These are phyloP conservation scores for Lipomyces orientalis DNA, from an alignment of 805 yeast species.

Conservation along the genomic window DNA sequence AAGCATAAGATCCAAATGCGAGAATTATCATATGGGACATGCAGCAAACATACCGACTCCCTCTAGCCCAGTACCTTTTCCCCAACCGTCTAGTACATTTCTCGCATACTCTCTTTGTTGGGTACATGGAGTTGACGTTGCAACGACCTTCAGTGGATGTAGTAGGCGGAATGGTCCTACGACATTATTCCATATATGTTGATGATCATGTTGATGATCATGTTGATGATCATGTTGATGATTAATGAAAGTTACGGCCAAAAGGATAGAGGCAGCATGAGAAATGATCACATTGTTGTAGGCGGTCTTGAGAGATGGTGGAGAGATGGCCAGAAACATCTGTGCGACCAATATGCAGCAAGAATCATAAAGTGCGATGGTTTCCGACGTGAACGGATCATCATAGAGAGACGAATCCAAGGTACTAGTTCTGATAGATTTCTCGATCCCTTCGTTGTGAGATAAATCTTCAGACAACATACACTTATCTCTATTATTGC, in stretches of 20 bases:
- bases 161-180: conserved; percentile 7
- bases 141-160: conserved; percentile 5
- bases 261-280: conserved; percentile 7
- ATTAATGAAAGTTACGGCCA: conserved; percentile 4
- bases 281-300: conserved; percentile 5
- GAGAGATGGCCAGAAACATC: conserved; percentile 2
- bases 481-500: background rate
- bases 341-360: conserved; percentile 9
- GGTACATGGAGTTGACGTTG: conserved; percentile 6
- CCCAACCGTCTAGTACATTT: conserved; percentile 9
- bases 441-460: background rate
- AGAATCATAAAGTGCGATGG: conserved; percentile 6
- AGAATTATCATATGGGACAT: conserved; percentile 2
- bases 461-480: conserved; percentile 4
- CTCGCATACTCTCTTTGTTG: background rate
- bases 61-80: background rate
- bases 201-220: background rate
- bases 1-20: too few relatives aligned
- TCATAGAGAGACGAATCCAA: conserved; percentile 6
- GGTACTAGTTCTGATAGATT: background rate
- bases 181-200: background rate
- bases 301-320: background rate
- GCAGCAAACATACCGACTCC: background rate
- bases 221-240: background rate
- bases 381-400: conserved; percentile 6